Conservation (phyloP, 2,329 filamentous ascomycete genomes). For the Alternaria incomplexa region DNA sequence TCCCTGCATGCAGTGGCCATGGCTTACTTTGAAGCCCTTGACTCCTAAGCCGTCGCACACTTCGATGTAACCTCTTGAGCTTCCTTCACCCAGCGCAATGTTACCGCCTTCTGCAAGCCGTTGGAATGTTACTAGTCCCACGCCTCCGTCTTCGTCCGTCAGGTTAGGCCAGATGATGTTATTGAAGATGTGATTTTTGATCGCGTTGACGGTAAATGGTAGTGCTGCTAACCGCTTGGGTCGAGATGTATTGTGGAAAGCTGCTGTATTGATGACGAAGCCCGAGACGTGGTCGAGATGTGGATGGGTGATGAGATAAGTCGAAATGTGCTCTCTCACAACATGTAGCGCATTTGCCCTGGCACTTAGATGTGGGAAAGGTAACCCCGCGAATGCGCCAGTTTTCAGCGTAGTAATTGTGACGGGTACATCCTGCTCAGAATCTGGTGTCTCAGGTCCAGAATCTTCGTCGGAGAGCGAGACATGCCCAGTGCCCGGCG, state of each 20-base stretch:
- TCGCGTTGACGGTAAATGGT: slow-evolving; percentile 85
- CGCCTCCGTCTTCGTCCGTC: slow-evolving; percentile 93
- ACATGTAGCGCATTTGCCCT: slow-evolving; percentile 82
- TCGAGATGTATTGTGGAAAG: slow-evolving; percentile 74
- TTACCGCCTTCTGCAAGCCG: slow-evolving; percentile 89
- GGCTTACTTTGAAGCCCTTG: slow-evolving; percentile 84
- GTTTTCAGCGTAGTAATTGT: slow-evolving; percentile 62
- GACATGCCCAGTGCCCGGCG: slow-evolving; percentile 30
- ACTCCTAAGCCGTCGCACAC: slow-evolving; percentile 88
- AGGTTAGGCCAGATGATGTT: slow-evolving; percentile 98
- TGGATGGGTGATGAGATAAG: slow-evolving; percentile 94
- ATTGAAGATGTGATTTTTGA: slow-evolving; percentile 96
- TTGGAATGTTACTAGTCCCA: slow-evolving; percentile 88
- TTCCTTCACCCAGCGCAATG: slow-evolving; percentile 79
- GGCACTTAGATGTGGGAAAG: slow-evolving; percentile 69
- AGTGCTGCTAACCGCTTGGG: slow-evolving; percentile 88
- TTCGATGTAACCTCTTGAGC: slow-evolving; percentile 82
- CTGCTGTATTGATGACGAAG: slow-evolving; percentile 91
- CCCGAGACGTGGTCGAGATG: slow-evolving; percentile 93
- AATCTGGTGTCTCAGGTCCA: slow-evolving; percentile 31
- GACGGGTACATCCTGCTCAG: slow-evolving; percentile 30
- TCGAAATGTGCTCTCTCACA: slow-evolving; percentile 78
- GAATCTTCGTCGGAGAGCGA: slow-evolving; percentile 39
- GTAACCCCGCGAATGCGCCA: slow-evolving; percentile 82
- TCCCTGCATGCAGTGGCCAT: slow-evolving; percentile 84